A percentile compares a stretch with the other conserved stretches of the same genome.
These are phyloP conservation scores for Exophiala xenobiotica DNA, from an alignment of 2,329 filamentous ascomycete species.

Conservation along the genomic window DNA sequence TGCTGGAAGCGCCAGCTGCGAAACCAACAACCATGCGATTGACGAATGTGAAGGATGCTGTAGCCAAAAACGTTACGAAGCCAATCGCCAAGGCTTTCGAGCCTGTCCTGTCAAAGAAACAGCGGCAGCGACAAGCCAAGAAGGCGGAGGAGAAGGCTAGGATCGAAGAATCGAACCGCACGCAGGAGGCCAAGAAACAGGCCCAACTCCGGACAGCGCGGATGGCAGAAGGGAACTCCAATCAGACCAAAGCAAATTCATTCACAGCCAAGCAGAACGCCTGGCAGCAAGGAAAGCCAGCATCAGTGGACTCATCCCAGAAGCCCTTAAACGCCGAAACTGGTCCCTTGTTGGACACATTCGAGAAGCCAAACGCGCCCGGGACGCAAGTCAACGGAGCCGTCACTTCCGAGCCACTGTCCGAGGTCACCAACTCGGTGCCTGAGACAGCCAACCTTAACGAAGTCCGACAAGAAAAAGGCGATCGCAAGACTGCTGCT, in stretches of 20 bases:
- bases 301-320: conserved; percentile 25
- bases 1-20: conserved; percentile 72
- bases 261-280: conserved; percentile 54
- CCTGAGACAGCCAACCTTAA: conserved; percentile 11
- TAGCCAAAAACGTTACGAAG: conserved; percentile 62
- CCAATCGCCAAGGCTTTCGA: conserved; percentile 60
- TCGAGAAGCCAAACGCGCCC: conserved; percentile 32
- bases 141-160: conserved; percentile 73
- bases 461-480: conserved; percentile 19
- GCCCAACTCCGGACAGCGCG: conserved; percentile 80
- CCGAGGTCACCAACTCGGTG: conserved; percentile 11
- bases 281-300: conserved; percentile 46
- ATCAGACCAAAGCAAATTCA: conserved; percentile 69
- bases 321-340: conserved; percentile 25
- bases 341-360: conserved; percentile 44
- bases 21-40: conserved; percentile 76
- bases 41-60: conserved; percentile 60
- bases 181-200: conserved; percentile 74
- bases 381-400: conserved; percentile 12
- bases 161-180: conserved; percentile 74
- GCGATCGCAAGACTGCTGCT: conserved; percentile 17
- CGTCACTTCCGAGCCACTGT: conserved; percentile 20
- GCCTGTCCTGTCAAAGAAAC: conserved; percentile 84
- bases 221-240: conserved; percentile 75
- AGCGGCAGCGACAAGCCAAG: conserved; percentile 89